Evolutionary conservation across 2,329 filamentous ascomycete species (phyloP).

Genomic region (Colletotrichum falcatum): DNA sequence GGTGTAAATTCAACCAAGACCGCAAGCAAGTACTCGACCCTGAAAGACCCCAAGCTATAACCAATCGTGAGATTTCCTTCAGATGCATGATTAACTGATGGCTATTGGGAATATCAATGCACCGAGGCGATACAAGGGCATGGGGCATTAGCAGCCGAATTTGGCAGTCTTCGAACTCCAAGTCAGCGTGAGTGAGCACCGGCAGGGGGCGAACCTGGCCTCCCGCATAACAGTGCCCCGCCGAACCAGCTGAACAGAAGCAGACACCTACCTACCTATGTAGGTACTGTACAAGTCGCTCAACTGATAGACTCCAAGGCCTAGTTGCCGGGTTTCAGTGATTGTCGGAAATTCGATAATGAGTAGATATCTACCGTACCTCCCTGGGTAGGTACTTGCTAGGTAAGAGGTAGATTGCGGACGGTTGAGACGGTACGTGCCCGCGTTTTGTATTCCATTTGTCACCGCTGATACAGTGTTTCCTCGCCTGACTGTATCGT

Average conservation of each 20-base stretch:
- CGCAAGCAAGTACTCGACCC: background rate
- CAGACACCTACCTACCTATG: too few relatives aligned
- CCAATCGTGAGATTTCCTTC: background rate
- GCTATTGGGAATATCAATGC: background rate
- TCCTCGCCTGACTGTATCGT: background rate
- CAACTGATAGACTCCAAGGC: background rate
- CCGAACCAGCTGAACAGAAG: background rate
- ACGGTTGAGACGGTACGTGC: background rate
- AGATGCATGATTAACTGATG: background rate
- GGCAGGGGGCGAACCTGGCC: too few relatives aligned
- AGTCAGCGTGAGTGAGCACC: background rate
- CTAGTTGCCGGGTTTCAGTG: background rate
- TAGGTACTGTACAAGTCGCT: background rate
- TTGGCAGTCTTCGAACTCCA: background rate
- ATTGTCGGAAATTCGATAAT: background rate
- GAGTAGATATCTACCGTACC: background rate
- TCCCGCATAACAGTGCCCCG: background rate
- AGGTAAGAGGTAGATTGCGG: background rate
- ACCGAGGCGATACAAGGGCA: background rate
- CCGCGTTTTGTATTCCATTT: background rate
- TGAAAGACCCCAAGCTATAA: background rate
- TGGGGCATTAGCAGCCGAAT: background rate
- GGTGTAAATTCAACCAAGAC: background rate
- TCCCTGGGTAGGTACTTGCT: background rate
- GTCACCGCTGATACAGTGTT: constrained; percentile 12